Evolutionary conservation across 306 rosid genomes (phyloP), one percentile per base, ranked within the genome.

Genomic region (Aeschynomene evenia): DNA sequence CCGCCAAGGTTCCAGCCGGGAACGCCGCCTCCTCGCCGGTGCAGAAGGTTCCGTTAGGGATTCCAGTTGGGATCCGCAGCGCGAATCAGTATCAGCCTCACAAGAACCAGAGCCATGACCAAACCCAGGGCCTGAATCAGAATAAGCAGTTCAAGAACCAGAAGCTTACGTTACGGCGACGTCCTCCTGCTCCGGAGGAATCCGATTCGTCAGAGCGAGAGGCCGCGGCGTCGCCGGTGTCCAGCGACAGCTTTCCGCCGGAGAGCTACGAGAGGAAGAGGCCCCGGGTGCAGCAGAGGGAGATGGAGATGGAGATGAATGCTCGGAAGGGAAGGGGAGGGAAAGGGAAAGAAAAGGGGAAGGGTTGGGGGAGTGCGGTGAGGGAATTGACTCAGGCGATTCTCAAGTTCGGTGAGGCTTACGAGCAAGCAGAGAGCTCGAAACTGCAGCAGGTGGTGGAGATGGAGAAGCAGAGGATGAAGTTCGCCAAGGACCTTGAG

Each of bases 391-490:
- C 96, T 1, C 80, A 76, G 29, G 97, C 99, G 29, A 91, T 95
- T 49, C 63, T 95, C 66, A 95, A 86, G 59, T 91, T 95, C 9
- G 99, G 99, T 4, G 95, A 95, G 49, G 95, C 96, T 0, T 95
- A 95, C 74, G 99, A 95, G 75, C 87, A 95, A 18, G 95, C 96
- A 0, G 99, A 95, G 84, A 89, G 82, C 19, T 80, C 95, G 0
- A 95, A 95, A 85, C 53, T 95, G 81, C 88, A 87, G 72, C 99
- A 95, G 74, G 85, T 91, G 46, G 88, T 87, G 80, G 99, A 91
- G 84, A 91, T 95, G 97, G 99, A 95, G 86, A 95, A 91, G 85
- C 99, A 95, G 86, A 81, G 99, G 71, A 95, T 95, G 99, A 89
- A 95, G 26, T 78, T 78, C 49, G 80, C 93, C 0, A 91, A 86